Base-by-base conservation (phyloP, 2,329 filamentous ascomycete genomes). In the Neopestalotiopsis sp. region DNA sequence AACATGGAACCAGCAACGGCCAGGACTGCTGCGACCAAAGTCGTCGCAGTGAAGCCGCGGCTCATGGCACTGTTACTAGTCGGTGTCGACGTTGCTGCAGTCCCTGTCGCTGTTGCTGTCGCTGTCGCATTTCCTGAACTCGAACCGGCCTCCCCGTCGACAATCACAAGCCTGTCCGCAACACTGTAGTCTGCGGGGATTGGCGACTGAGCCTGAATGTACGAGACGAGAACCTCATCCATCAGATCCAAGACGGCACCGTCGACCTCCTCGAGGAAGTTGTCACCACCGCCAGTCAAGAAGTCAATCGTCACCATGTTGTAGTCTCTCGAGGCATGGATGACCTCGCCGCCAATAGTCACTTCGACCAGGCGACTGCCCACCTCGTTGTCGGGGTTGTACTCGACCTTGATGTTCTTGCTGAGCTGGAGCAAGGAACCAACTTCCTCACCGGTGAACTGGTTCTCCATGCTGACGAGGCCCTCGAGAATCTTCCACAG, bases 231-330 rank as follows among this genome's bases (percentile, higher is more conserved):
- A 1, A 88, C 84, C 71, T 87, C 82, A 64, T 86, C 86, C 71
- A 87, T 79, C 0, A 84, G 84, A 69, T 87, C 84, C 3, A 88
- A 77, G 6, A 83, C 77, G 20, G 83, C 79, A 75, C 76, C 72
- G 5, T 78, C 74, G 1, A 75, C 34, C 1, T 77, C 71, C 20
- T 67, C 69, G 12, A 90, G 84, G 74, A 91, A 87, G 74, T 90
- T 91, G 73, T 92, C 90, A 14, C 89, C 90, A 2, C 88, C 89
- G 2, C 84, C 84, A 1, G 89, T 88, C 0, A 92, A 72, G 72
- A 91, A 92, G 73, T 91, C 89, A 1, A 90, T 80, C 0, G 90
- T 91, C 17, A 89, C 86, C 24, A 92, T 77, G 12, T 82, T 84
- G 76, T 92, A 92, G 34, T 83, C 79, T 17, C 76, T 77, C 12